Evolutionary conservation across 306 rosid species (phyloP).

Genomic region (Ammopiptanthus mongolicus): DNA sequence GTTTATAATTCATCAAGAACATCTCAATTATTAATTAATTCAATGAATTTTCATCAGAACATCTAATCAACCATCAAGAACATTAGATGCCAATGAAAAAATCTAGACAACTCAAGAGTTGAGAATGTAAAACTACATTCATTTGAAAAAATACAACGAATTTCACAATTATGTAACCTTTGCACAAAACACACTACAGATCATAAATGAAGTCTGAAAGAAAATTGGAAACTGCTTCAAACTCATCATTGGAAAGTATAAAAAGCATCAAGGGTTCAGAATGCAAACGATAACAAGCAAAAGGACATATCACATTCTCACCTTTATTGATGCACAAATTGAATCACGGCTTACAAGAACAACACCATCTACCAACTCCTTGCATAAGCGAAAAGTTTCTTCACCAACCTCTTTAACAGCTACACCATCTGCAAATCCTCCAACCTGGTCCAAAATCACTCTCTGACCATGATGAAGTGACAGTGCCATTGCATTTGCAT

Average conservation of each 20-base stretch:
- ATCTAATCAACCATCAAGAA: not conserved
- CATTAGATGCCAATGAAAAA: not conserved
- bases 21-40: too few relatives aligned
- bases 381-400: constrained; percentile 86
- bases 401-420: constrained; percentile 97
- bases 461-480: constrained; percentile 84
- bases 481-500: constrained; percentile 94
- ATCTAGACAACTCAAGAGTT: not conserved
- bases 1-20: too few relatives aligned
- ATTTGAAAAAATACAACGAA: not conserved
- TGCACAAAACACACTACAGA: not conserved
- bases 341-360: constrained; percentile 93
- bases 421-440: constrained; percentile 98
- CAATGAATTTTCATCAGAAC: too few relatives aligned
- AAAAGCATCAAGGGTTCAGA: not conserved
- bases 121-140: not conserved
- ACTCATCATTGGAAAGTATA: not conserved
- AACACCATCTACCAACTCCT: constrained; percentile 78
- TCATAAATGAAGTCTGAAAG: not conserved
- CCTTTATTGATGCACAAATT: constrained; percentile 96
- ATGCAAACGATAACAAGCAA: constrained; percentile 6
- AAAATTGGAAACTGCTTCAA: not conserved
- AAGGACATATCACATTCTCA: constrained; percentile 54
- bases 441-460: constrained; percentile 75
- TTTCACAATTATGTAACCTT: not conserved